Conservation (phyloP, 2,329 filamentous ascomycete genomes). For the Sarocladiaceae sp. region DNA sequence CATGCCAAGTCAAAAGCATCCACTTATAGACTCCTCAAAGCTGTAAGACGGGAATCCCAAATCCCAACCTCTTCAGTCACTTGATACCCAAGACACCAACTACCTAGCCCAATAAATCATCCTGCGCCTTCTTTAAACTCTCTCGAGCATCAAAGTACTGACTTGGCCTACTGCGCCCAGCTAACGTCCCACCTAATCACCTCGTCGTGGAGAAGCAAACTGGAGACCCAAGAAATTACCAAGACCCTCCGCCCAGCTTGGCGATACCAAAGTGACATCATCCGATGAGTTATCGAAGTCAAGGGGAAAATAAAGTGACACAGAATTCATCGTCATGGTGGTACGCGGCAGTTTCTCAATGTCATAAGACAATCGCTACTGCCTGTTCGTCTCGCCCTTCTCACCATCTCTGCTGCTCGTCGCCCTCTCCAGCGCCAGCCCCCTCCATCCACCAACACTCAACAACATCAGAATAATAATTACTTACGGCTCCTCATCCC, state of each 20-base stretch:
- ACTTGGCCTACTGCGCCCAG: too few relatives aligned
- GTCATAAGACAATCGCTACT: neutral
- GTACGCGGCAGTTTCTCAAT: neutral
- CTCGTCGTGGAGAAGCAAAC: too few relatives aligned
- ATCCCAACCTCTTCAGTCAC: too few relatives aligned
- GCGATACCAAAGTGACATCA: conserved; percentile 5
- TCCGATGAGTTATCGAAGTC: neutral
- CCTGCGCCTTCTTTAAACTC: too few relatives aligned
- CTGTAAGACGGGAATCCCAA: too few relatives aligned
- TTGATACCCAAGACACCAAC: too few relatives aligned
- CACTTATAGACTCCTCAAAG: too few relatives aligned
- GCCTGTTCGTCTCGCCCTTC: neutral
- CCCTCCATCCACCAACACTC: neutral
- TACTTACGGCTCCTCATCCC: neutral
- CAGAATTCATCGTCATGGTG: conserved; percentile 3
- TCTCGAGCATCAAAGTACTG: too few relatives aligned
- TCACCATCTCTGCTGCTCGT: neutral
- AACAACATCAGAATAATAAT: neutral
- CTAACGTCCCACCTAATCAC: too few relatives aligned
- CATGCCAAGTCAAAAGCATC: too few relatives aligned
- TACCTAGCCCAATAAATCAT: too few relatives aligned
- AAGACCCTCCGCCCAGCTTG: conserved; percentile 5
- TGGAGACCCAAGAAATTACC: neutral
- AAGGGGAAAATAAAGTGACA: neutral
- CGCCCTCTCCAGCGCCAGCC: neutral